A percentile compares a stretch with the other conserved stretches of the same genome.
These are phyloP conservation scores for Penicillium angulare DNA, from an alignment of 495 filamentous ascomycete genomes.

Conservation along the genomic window DNA sequence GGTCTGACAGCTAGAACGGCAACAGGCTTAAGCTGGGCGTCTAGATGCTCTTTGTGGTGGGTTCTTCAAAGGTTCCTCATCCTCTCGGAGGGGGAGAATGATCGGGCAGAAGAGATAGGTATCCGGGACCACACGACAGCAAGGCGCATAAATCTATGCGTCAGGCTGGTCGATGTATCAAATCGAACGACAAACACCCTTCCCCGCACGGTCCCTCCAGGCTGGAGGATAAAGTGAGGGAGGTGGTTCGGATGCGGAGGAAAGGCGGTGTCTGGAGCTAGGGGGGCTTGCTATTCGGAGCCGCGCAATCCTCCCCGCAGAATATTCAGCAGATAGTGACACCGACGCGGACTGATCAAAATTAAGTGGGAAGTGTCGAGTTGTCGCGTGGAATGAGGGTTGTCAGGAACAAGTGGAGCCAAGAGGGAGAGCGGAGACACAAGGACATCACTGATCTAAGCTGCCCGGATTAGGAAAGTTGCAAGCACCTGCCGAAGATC, in stretches of 20 bases:
- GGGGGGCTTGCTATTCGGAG: no score
- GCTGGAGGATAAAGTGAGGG: background rate
- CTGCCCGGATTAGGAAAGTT: background rate
- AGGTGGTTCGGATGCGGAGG: background rate
- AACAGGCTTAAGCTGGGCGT: background rate
- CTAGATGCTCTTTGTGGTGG: background rate
- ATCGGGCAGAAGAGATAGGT: background rate
- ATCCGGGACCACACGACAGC: background rate
- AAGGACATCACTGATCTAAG: background rate
- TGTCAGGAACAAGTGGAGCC: background rate
- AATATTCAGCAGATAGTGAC: no score
- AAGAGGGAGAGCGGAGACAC: background rate
- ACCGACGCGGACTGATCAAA: no score
- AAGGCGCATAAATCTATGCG: background rate
- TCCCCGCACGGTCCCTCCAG: constrained; percentile 12
- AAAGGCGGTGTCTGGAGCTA: constrained; percentile 6
- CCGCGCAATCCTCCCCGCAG: no score
- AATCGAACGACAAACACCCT: background rate
- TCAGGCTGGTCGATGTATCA: background rate
- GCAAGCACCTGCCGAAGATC: no score
- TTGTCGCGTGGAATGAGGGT: background rate
- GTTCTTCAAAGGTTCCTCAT: background rate
- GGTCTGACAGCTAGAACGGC: background rate
- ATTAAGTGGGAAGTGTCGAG: no score
- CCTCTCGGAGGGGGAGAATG: background rate